Conservation (phyloP, 805 yeast genomes). For the Candida railenensis region DNA sequence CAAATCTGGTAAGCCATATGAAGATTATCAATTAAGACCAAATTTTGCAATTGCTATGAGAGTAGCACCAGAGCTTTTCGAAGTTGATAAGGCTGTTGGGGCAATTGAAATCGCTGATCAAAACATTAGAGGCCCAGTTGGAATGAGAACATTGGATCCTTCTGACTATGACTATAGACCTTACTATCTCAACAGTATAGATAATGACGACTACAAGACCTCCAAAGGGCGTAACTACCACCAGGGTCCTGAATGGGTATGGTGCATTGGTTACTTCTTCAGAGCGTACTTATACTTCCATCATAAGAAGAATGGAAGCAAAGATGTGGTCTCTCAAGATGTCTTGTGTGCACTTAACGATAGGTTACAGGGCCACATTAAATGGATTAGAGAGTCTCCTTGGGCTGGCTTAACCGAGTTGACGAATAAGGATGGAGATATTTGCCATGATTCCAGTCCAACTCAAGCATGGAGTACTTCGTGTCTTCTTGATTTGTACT, state of each 20-base stretch:
- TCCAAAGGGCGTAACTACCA: slow-evolving; percentile 96
- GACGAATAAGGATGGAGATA: slow-evolving; percentile 81
- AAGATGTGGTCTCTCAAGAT: slow-evolving; percentile 34
- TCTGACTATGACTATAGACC: slow-evolving; percentile 91
- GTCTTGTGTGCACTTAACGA: slow-evolving; percentile 58
- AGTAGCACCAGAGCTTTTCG: slow-evolving; percentile 93
- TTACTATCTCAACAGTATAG: slow-evolving; percentile 76
- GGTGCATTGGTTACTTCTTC: slow-evolving; percentile 85
- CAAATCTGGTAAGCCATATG: slow-evolving; percentile 79
- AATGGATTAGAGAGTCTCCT: slow-evolving; percentile 69
- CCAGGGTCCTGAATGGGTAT: slow-evolving; percentile 99
- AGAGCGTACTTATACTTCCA: slow-evolving; percentile 70
- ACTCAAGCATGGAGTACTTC: slow-evolving; percentile 97
- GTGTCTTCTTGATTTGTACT: slow-evolving; percentile 76
- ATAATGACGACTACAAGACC: slow-evolving; percentile 83
- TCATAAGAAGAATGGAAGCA: slow-evolving; percentile 32
- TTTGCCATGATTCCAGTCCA: slow-evolving; percentile 86
- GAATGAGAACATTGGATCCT: slow-evolving; percentile 91
- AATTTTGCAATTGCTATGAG: slow-evolving; percentile 90
- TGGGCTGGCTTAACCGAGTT: slow-evolving; percentile 96
- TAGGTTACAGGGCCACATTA: slow-evolving; percentile 62
- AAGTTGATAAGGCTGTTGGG: slow-evolving; percentile 53
- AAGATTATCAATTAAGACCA: slow-evolving; percentile 91
- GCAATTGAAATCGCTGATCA: slow-evolving; percentile 74
- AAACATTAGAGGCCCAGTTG: slow-evolving; percentile 81